Evolutionary conservation across 768 basidiomycete species (phyloP), one percentile per base, ranked within the genome.

Genomic region (Pulveroboletus frians): DNA sequence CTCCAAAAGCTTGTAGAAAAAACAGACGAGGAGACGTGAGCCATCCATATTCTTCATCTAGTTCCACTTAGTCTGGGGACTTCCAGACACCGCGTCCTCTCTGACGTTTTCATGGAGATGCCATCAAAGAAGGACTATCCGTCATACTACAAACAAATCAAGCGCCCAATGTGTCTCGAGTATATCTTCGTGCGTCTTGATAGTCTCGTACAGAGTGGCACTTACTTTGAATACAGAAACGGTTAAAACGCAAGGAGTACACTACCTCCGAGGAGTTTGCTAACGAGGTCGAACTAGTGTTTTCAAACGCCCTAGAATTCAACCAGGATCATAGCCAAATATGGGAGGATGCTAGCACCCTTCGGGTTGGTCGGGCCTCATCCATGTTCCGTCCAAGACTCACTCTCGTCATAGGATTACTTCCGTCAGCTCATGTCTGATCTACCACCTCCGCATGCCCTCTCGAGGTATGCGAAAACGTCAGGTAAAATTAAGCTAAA

Each of bases 221-320:
- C 44, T 53, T 17, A 54, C 46, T 5, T 21, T 55, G 14, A 21
- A 17, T 29, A 26, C 57, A 97, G 93, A 85, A 83, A 79, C 81
- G 79, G 42, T 72, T 95, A 54, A 85, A 89, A 61, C 80, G 80
- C 49, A 88, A 91, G 63, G 84, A 87, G 56, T 97, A 95, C 62
- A 59, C 63, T 18, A 77, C 74, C 2, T 70, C 79, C 5, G 72
- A 76, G 4, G 84, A 86, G 21, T 95, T 94, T 60, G 84, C 85
- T 38, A 80, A 79, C 9, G 94, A 97, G 51, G 85, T 94, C 13
- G 90, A 93, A 58, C 77, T 93, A 36, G 86, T 97, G 21, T 95
- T 93, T 69, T 78, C 81, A 7, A 97, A 97, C 63, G 94, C 92
- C 9, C 74, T 90, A 64, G 69, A 77, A 49, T 97, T 93, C 70